Base-by-base conservation (phyloP, 192 early-diverging fungal genomes). In the Podila epicladia region DNA sequence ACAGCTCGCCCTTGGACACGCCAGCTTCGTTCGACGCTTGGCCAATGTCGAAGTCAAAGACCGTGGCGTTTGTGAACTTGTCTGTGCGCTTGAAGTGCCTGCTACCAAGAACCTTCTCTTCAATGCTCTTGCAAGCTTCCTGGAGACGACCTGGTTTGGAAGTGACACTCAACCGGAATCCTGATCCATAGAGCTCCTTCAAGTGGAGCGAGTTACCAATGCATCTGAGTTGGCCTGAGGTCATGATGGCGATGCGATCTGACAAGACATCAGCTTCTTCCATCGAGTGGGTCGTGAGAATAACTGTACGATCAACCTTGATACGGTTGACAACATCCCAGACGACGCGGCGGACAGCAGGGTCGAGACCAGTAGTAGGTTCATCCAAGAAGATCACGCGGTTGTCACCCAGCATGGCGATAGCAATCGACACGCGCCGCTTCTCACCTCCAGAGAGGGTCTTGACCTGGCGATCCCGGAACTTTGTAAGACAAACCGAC, bases 281-380 rank as follows among this genome's bases (percentile, higher is more conserved):
- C 87, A 93, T 83, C 49, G 75, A 83, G 50, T 93, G 92, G 0
- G 91, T 92, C 0, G 92, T 93, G 57, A 93, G 33, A 15, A 93
- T 67, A 11, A 93, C 67, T 11, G 85, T 86, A 4, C 85, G 73
- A 20, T 83, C 72, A 12, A 65, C 41, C 65, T 90, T 91, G 59
- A 74, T 72, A 7, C 82, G 65, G 50, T 82, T 60, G 65, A 93
- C 82, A 41, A 90, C 50, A 17, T 85, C 73, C 92, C 92, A 93
- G 60, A 90, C 70, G 22, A 82, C 61, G 24, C 83, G 78, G 2
- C 87, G 82, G n/a, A 84, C 74, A 17, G 76, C 65, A 35, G 85
- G 85, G 68, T 93, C 92, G 50, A 93, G 67, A 5, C 90, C 91
- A 1, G 90, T 85, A 11, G 89, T 85, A 0, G 90, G 86, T 50